Evolutionary conservation across 768 basidiomycete genomes (phyloP).

Genomic region (Psilocybe cubensis): DNA sequence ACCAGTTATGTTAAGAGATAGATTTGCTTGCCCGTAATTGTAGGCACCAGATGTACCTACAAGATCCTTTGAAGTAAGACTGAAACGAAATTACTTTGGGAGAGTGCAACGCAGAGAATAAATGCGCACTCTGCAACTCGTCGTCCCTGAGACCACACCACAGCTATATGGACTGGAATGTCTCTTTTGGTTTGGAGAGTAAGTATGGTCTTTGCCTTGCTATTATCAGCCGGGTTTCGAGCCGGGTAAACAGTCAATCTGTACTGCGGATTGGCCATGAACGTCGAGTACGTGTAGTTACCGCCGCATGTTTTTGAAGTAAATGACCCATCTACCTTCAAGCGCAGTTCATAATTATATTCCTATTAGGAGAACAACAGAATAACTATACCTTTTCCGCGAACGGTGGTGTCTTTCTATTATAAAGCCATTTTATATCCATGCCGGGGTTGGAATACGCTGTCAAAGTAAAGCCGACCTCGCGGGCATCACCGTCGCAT

Average conservation of each 20-base stretch:
- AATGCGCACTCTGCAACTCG: constrained; percentile 73
- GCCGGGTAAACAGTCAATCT: constrained; percentile 58
- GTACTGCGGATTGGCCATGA: constrained; percentile 92
- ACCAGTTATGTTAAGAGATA: constrained; percentile 59
- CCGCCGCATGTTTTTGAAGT: constrained; percentile 82
- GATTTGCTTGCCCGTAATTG: constrained; percentile 71
- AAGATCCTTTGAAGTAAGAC: constrained; percentile 69
- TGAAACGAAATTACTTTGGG: constrained; percentile 22
- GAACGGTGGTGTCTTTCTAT: constrained; percentile 39
- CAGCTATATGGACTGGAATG: constrained; percentile 71
- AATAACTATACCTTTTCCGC: constrained; percentile 36
- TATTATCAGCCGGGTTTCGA: constrained; percentile 3
- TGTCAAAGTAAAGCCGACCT: constrained; percentile 71
- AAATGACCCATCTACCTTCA: constrained; percentile 63
- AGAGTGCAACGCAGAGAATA: neutral
- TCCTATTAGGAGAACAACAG: neutral
- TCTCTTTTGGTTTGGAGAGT: constrained; percentile 62
- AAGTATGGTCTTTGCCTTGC: constrained; percentile 43
- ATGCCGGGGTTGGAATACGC: constrained; percentile 50
- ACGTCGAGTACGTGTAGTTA: constrained; percentile 77
- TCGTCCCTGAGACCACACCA: constrained; percentile 77
- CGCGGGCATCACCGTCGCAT: constrained; percentile 66
- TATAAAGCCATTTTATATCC: constrained; percentile 51
- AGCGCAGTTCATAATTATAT: neutral
- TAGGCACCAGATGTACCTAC: constrained; percentile 80